Evolutionary conservation across 192 early-diverging fungal species (phyloP), one percentile per base, ranked within the genome.

Genomic region (Thoreauomyces humboldtii): DNA sequence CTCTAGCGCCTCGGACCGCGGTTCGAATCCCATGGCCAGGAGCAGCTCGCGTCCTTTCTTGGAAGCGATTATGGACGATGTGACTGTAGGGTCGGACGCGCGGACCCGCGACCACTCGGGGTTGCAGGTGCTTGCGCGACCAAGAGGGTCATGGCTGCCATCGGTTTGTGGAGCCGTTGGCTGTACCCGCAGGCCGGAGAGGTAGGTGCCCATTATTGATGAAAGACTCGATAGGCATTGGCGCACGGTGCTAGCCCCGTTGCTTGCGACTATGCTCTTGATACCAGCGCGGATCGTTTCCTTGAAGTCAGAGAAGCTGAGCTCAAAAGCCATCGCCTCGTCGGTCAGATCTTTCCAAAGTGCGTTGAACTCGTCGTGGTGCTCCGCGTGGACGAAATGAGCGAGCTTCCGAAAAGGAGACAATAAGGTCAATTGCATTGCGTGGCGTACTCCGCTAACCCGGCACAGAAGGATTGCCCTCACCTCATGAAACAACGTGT

Each of bases 271-370:
- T 41, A 41, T 41, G 9, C 19, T 22, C 25, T 46, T 46, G 12
- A 46, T 46, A 2, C 44, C 44, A 24, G n/a, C 25, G 44, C 44
- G 44, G 12, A 46, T 46, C 14, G 44, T 22, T 22, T 46, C 12
- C 44, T 46, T 46, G 44, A 46, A 7, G 2, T 46, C 44, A 12
- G 14, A 22, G 12, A 46, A 46, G 12, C 44, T 46, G 4, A 46
- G 44, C 44, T 46, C 44, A 12, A 46, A 46, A 24, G 44, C 44
- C 44, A 46, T 46, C 5, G 44, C 44, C 44, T 46, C 44, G 44
- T 46, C 44, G 19, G 44, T 46, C 5, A 46, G 44, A 3, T 46
- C 44, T 46, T 12, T 46, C 19, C 44, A 46, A 17, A 46, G 12
- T 22, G n/a, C 25, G 44, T 7, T 7, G 44, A 14, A 46, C 44